Percentiles rank a stretch among this genome's conserved stretches.
Evolutionary conservation across 495 filamentous ascomycete genomes (phyloP).

Genomic region (Penicillium samsonianum): DNA sequence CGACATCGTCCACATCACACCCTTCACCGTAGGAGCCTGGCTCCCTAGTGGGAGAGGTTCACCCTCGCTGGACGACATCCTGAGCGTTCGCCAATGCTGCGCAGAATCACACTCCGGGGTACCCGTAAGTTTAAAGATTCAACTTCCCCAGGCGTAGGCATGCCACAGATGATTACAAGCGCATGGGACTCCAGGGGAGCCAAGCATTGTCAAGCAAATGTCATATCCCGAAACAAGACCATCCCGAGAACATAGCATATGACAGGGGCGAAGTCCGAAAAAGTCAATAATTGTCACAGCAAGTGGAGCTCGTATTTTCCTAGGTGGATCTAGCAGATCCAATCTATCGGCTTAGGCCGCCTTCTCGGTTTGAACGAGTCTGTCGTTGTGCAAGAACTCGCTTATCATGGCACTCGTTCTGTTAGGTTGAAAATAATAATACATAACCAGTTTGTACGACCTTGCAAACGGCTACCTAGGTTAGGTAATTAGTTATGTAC

Average conservation of each 20-base stretch:
- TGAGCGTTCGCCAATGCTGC: neutral
- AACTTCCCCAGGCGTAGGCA: neutral
- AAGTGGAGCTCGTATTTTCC: neutral
- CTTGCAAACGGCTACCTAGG: neutral
- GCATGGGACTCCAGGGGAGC: neutral
- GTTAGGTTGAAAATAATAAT: neutral
- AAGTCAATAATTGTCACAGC: neutral
- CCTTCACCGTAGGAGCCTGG: constrained; percentile 23
- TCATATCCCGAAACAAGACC: neutral
- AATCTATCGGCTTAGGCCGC: neutral
- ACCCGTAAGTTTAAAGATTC: neutral
- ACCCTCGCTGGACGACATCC: neutral
- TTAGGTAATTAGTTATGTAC: no score
- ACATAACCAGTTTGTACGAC: no score
- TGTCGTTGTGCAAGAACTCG: neutral
- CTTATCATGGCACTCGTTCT: neutral
- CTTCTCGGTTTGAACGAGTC: neutral
- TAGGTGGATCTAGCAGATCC: neutral
- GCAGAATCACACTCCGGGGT: neutral
- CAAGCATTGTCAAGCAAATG: neutral
- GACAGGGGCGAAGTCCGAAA: neutral
- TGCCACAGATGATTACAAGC: neutral
- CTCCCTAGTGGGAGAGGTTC: constrained; percentile 11
- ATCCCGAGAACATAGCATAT: neutral
- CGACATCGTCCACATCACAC: constrained; percentile 33